phyloP scores from a whole-genome alignment of 2,329 filamentous ascomycete genomes.

The Cadophora sp. region DNA sequence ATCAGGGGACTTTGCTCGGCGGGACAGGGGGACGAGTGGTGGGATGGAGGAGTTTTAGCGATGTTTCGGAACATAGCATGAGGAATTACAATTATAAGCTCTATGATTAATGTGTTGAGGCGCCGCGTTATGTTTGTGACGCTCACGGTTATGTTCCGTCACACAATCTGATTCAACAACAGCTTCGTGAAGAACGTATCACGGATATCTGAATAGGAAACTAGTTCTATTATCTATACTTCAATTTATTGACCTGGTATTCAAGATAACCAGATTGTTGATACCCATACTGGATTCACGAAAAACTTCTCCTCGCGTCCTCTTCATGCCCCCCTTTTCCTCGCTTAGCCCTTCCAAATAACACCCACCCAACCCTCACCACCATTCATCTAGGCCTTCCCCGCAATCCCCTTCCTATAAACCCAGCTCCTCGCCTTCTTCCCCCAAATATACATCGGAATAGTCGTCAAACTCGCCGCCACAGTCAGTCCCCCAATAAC shows the following conservation, averaged over 20 bases:
- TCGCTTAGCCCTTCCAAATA: neutral
- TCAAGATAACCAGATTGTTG: neutral
- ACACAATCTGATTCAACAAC: too few relatives aligned
- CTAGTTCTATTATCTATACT: neutral
- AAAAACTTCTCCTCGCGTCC: neutral
- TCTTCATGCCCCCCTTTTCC: neutral
- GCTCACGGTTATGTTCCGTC: too few relatives aligned
- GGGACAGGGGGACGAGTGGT: too few relatives aligned
- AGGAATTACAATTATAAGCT: too few relatives aligned
- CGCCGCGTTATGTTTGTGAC: too few relatives aligned
- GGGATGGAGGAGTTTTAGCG: too few relatives aligned
- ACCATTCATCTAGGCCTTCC: slow-evolving; percentile 12
- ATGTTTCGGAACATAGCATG: too few relatives aligned
- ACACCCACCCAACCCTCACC: neutral
- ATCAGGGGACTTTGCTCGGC: too few relatives aligned
- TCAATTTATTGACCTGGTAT: neutral
- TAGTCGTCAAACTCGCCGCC: slow-evolving; percentile 32
- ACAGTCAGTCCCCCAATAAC: slow-evolving; percentile 27
- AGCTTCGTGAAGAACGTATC: too few relatives aligned
- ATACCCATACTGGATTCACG: neutral
- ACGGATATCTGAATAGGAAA: too few relatives aligned
- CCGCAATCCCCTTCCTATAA: slow-evolving; percentile 26
- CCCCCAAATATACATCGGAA: slow-evolving; percentile 41
- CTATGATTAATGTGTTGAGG: too few relatives aligned
- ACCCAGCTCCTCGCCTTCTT: slow-evolving; percentile 42